These are phyloP conservation scores for Rhytidiadelphus loreus DNA, from an alignment of 225 moss, liverwort and hornwort species.

Conservation along the genomic window DNA sequence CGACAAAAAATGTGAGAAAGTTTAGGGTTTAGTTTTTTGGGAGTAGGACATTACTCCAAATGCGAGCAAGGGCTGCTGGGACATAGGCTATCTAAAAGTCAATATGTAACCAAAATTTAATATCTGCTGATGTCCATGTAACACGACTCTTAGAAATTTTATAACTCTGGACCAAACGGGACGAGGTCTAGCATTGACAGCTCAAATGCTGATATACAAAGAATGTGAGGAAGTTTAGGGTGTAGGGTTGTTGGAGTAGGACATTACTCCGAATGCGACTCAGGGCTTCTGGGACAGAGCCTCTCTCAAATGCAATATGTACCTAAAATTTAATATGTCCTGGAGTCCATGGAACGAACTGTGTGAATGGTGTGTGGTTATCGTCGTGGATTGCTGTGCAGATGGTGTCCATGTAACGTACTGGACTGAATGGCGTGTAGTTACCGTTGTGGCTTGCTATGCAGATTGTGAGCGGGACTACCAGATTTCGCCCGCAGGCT, in stretches of 20 bases:
- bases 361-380: neutral
- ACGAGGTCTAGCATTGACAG: neutral
- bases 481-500: constrained; percentile 42
- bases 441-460: neutral
- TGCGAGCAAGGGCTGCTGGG: neutral
- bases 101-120: neutral
- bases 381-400: neutral
- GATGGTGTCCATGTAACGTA: neutral
- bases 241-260: neutral
- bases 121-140: neutral
- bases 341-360: neutral
- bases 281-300: neutral
- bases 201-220: neutral
- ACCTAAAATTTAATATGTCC: neutral
- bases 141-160: neutral
- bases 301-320: neutral
- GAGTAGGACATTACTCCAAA: no score
- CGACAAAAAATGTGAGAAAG: neutral
- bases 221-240: neutral
- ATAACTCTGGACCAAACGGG: neutral
- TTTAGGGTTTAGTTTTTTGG: neutral
- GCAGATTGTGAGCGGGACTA: constrained; percentile 40
- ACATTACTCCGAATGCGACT: no score
- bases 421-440: neutral
- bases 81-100: neutral